Conservation (phyloP, 306 rosid species). For the Leucaena leucocephala region DNA sequence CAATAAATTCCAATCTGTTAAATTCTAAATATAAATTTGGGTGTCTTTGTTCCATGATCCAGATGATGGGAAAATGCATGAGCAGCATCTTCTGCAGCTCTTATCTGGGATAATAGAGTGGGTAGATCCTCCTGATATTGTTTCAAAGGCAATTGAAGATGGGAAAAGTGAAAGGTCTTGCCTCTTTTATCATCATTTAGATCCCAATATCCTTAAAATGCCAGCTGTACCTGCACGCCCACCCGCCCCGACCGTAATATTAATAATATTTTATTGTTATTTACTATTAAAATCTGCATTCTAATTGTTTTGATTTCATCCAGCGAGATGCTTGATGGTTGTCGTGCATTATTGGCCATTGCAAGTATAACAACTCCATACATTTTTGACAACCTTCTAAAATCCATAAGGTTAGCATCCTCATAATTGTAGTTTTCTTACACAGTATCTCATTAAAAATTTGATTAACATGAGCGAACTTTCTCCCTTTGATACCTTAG, state of each 20-base stretch:
- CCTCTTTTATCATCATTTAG: slow-evolving; percentile 26
- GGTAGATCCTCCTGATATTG: slow-evolving; percentile 91
- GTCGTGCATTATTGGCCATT: slow-evolving; percentile 86
- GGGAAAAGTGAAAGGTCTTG: slow-evolving; percentile 90
- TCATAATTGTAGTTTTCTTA: slow-evolving; percentile 19
- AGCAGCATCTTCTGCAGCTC: slow-evolving; percentile 65
- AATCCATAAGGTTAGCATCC: slow-evolving; percentile 59
- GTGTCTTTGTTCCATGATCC: slow-evolving; percentile 41
- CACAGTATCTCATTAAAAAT: slow-evolving; percentile 13
- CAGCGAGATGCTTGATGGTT: slow-evolving; percentile 98
- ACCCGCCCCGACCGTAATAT: background rate
- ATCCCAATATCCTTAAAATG: slow-evolving; percentile 27
- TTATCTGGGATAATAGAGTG: slow-evolving; percentile 68
- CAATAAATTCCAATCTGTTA: slow-evolving; percentile 16
- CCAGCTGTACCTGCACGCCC: slow-evolving; percentile 13
- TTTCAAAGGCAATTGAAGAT: slow-evolving; percentile 72
- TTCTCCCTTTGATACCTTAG: slow-evolving; percentile 55
- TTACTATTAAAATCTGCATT: slow-evolving; percentile 29
- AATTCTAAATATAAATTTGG: slow-evolving; percentile 37
- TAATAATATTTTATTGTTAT: slow-evolving; percentile 8
- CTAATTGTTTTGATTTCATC: slow-evolving; percentile 42
- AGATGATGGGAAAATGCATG: slow-evolving; percentile 80
- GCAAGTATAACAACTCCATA: slow-evolving; percentile 75
- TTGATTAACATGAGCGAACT: slow-evolving; percentile 26
- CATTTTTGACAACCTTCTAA: slow-evolving; percentile 74